Evolutionary conservation across 805 yeast species (phyloP), one percentile per base, ranked within the genome.

Genomic region (Candida germanica): DNA sequence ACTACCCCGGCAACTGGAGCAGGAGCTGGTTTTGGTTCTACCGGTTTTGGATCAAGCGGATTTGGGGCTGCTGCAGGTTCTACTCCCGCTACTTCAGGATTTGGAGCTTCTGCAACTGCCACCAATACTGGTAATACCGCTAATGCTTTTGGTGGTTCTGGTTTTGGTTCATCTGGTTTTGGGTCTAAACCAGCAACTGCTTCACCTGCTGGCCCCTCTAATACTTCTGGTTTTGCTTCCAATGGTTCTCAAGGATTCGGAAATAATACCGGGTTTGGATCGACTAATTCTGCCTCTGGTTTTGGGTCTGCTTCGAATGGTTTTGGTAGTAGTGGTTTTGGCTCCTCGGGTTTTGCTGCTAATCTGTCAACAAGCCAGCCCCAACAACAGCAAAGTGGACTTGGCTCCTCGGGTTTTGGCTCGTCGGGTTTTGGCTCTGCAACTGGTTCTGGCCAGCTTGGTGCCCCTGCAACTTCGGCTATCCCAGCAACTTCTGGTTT

Each of bases 21-120:
- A 23, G 11, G 29, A 5, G 48, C 45, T 37, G 54, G 51, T 1
- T 49, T 46, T 37, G 54, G 51, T 1, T 31, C 37, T 16, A 32
- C 50, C 3, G 34, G 45, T 4, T 44, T 38, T 34, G 48, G 48
- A 14, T 7, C 12, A n/a, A 6, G 26, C 31, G 34, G 31, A 10
- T 31, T 31, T 15, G 34, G 28, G 5, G 14, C 10, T 18, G 15
- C 12, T 6, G 15, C 35, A 13, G 16, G 20, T 15, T 10, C 35
- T 16, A 25, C 43, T n/a, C n/a, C n/a, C n/a, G n/a, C n/a, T n/a
- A n/a, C n/a, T n/a, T n/a, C n/a, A n/a, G n/a, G n/a, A n/a, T 31
- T 31, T 15, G 34, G 28, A 8, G 14, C 10, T 18, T 14, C 12
- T 6, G 15, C 35, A 13, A 12, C 27, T 15, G 12, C 35, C 15